These are phyloP conservation scores for Cyclotella baltica DNA, from an alignment of 108 stramenopile species.

Conservation along the genomic window DNA sequence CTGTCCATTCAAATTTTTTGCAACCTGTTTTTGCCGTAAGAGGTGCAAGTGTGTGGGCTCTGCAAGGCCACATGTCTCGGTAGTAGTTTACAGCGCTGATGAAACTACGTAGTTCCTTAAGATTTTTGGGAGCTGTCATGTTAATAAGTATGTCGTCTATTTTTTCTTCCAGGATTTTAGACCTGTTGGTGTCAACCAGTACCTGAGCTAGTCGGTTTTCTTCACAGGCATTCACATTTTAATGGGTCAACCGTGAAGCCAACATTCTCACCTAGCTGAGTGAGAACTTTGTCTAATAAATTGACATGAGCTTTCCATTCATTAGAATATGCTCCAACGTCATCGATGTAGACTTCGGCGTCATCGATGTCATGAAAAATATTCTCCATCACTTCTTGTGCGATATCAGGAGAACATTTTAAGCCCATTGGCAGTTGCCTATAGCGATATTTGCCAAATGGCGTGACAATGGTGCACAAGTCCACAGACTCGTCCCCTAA, in stretches of 20 bases:
- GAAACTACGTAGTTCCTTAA: slow-evolving; percentile 41
- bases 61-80: too few species aligned
- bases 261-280: too few species aligned
- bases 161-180: slow-evolving; percentile 52
- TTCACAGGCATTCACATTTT: too few species aligned
- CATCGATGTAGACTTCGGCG: slow-evolving; percentile 55
- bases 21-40: slow-evolving; percentile 21
- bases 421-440: too few species aligned
- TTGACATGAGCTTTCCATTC: slow-evolving; percentile 49
- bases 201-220: too few species aligned
- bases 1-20: slow-evolving; percentile 37
- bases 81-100: slow-evolving; percentile 54
- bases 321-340: slow-evolving; percentile 42
- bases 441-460: too few species aligned
- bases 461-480: too few species aligned
- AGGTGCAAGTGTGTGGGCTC: slow-evolving; percentile 53
- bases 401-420: slow-evolving; percentile 7
- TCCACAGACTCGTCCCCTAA: slow-evolving; percentile 24
- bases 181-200: slow-evolving; percentile 46
- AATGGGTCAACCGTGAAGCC: too few species aligned
- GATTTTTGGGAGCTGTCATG: slow-evolving; percentile 27
- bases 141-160: slow-evolving; percentile 44
- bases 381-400: slow-evolving; percentile 10
- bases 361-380: slow-evolving; percentile 32
- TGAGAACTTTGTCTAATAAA: too few species aligned